Base-by-base conservation (phyloP, 176 grass and related monocot species). In the Carex pumila region DNA sequence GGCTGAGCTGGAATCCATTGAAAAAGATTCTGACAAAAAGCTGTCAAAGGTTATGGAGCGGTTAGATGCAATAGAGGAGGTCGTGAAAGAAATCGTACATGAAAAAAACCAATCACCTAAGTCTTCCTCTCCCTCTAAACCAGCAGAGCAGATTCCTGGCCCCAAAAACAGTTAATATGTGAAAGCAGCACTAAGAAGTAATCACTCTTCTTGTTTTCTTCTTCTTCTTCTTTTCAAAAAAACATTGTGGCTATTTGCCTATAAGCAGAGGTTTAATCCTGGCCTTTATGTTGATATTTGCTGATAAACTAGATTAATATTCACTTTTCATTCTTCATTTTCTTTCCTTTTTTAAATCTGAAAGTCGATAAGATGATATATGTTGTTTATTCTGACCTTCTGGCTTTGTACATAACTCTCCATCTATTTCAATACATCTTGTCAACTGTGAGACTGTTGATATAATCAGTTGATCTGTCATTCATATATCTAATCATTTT, bases 51-150 rank as follows among this genome's bases (percentile, higher is more conserved):
- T 91, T 43, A 83, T 91, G 71, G 86, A 87, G 8, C 92, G 90
- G 82, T 88, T 98, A 73, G 91, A 93, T 91, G 81, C 84, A 65
- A 71, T 94, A 34, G 92, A 98, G 84, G 87, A 81, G 65, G 82
- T 61, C 19, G 72, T 98, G 59, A 91, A 98, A 66, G 91, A 88
- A 76, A 91, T 94, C 83, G 78, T 88, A 0, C 79, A 77, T 76
- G 87, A 86, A 12, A 98, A 94, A 89, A 86, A 11, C 75, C 93
- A 88, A 91, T 71, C 32, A 55, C 17, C 81, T 21, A 45, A 66
- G 31, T 72, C 84, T 59, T 78, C 73, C 73, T 78, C 73, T 57
- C 12, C 73, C 49, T 57, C 73, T 56, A 78, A 78, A 78, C 73
- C 73, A 56, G 73, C 7, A 78, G 52, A 78, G 22, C 49, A 78